Evolutionary conservation across 768 basidiomycete genomes (phyloP), one percentile per base, ranked within the genome.

Genomic region (Lactifluus pinguis): DNA sequence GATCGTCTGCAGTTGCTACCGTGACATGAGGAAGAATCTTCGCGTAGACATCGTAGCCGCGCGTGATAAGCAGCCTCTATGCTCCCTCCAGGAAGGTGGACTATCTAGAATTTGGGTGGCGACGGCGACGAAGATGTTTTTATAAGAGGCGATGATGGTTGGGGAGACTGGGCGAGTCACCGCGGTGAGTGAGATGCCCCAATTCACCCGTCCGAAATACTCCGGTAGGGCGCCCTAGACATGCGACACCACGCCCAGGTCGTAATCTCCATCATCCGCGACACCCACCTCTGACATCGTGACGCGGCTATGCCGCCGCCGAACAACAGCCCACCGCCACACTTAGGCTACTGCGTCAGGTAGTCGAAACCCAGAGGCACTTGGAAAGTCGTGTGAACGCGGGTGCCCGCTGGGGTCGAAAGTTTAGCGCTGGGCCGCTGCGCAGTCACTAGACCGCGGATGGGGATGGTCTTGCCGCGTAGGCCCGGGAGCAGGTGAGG

Each of bases 401-500:
- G 78, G 25, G 59, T 66, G n/a, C 79, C 83, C 29, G 71, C 4
- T 30, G 48, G 19, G 11, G 64, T 55, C 6, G 67, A 63, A 51
- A 77, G 69, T 2, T 68, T 66, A 29, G 51, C 69, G 32, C 83
- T 80, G 0, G 83, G 81, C 39, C 77, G 73, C 69, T 89, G 87
- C 0, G 86, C 83, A 39, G 81, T 81, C 85, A 88, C 84, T 62
- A 75, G 74, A 45, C 78, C 82, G 55, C 84, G 75, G 25, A 77
- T 64, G 32, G 88, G 86, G 17, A 87, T 68, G 60, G 89, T 80
- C 68, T 82, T 87, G 53, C 75, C 75, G 19, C 83, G 80, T 74
- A 89, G 75, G 0, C 79, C 78, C 13, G 78, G 75, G 57, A 95
- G 74, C 47, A 95, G 79, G 64, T 89, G 84, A 1, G 88, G 2